These are phyloP conservation scores for Aspergillus jensenii DNA, from an alignment of 2,329 filamentous ascomycete species.

Conservation along the genomic window DNA sequence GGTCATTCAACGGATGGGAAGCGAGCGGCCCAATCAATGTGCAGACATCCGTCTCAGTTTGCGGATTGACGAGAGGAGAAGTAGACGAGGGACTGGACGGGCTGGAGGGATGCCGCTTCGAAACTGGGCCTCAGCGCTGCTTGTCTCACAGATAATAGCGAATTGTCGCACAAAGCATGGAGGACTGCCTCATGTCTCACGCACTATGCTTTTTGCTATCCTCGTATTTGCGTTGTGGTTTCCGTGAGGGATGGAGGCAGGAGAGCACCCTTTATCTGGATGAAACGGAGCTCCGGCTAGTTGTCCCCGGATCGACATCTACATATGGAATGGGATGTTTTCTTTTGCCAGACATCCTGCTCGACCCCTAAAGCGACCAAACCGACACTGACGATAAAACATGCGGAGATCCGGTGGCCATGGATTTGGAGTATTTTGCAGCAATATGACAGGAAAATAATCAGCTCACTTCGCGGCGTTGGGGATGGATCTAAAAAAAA, in stretches of 20 bases:
- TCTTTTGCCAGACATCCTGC: background rate
- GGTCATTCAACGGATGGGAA: background rate
- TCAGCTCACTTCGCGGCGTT: background rate
- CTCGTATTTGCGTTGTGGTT: background rate
- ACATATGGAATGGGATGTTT: background rate
- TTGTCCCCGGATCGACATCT: conserved; percentile 19
- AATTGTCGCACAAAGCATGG: background rate
- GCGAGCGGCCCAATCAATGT: conserved; percentile 3
- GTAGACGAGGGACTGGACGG: background rate
- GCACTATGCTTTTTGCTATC: background rate
- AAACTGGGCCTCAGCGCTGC: background rate
- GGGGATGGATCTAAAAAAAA: background rate
- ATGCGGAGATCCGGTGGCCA: background rate
- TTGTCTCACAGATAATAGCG: background rate
- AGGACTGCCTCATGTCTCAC: background rate
- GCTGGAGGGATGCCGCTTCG: background rate
- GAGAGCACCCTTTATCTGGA: background rate
- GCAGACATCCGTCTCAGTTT: background rate
- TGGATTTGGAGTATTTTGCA: conserved; percentile 6
- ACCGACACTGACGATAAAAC: background rate
- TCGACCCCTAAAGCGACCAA: background rate
- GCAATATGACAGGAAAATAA: background rate
- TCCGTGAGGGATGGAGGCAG: background rate
- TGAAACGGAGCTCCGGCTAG: conserved; percentile 12
- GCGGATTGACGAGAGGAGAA: background rate